Percentiles rank a stretch among this genome's conserved stretches.
phyloP scores from a whole-genome alignment of 345 rosid species.

The Eutrema heterophyllum region DNA sequence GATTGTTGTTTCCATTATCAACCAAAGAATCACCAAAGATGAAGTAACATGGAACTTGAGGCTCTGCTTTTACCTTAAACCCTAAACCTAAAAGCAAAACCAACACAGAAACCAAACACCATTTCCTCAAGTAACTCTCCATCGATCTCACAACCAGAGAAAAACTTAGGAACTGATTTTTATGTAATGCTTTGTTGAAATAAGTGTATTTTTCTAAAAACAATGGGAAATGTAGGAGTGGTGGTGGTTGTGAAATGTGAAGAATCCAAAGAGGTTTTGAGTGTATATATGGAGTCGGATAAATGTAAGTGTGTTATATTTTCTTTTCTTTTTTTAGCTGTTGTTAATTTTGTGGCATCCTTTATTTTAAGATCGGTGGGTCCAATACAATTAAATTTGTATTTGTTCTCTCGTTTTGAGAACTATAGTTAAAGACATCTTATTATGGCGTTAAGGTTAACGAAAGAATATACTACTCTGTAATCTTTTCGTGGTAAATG shows the following conservation, averaged over 20 bases:
- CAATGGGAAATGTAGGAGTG: not conserved
- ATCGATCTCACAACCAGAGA: slow-evolving; percentile 13
- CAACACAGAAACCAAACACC: slow-evolving; percentile 18
- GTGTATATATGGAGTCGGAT: slow-evolving; percentile 35
- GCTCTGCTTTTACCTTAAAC: slow-evolving; percentile 34
- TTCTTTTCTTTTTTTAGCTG: not conserved
- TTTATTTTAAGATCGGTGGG: not conserved
- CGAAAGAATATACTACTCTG: not conserved
- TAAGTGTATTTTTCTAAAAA: not conserved
- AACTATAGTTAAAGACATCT: slow-evolving; percentile 6
- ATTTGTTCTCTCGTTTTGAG: not conserved
- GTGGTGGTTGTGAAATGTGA: slow-evolving; percentile 24
- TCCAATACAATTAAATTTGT: not conserved
- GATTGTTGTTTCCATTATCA: slow-evolving; percentile 88
- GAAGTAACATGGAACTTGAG: slow-evolving; percentile 78
- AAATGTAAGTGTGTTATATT: not conserved
- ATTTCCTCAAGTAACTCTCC: slow-evolving; percentile 35
- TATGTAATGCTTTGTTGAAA: not conserved
- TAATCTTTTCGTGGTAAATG: not conserved
- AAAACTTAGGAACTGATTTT: not conserved
- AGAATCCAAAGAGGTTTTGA: slow-evolving; percentile 17
- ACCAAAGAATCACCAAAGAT: slow-evolving; percentile 90
- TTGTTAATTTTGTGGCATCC: not conserved
- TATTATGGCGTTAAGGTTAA: not conserved
- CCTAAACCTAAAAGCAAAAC: slow-evolving; percentile 14